Percentiles rank a stretch among this genome's conserved stretches.
Evolutionary conservation across 2,329 filamentous ascomycete species (phyloP).

Genomic region (Aspergillus cejpii): DNA sequence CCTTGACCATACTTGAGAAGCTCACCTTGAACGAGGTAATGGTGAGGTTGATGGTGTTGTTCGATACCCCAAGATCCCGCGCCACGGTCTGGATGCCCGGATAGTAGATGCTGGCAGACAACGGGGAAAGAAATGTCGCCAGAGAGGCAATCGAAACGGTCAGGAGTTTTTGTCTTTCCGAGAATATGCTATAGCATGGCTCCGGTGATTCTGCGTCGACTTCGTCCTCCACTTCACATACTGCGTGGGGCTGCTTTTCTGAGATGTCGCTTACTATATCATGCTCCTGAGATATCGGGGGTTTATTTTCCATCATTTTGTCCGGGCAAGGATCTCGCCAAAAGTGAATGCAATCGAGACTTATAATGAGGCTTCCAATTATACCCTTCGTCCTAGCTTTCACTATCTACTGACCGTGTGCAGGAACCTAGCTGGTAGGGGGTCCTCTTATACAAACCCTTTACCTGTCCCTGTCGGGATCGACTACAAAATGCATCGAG

Average conservation of each 20-base stretch:
- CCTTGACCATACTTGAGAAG: conserved; percentile 10
- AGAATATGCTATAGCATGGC: background rate
- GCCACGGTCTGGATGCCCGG: conserved; percentile 41
- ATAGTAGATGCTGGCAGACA: conserved; percentile 49
- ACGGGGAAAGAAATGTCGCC: conserved; percentile 49
- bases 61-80: conserved; percentile 13
- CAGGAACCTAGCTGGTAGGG: no score
- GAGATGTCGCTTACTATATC: background rate
- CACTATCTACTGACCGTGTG: no score
- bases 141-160: conserved; percentile 47
- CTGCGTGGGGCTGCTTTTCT: background rate
- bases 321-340: background rate
- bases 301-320: background rate
- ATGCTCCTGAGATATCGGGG: background rate
- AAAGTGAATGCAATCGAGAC: no score
- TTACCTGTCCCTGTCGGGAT: background rate
- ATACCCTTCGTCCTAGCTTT: no score
- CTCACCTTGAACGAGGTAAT: conserved; percentile 7
- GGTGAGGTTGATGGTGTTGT: conserved; percentile 5
- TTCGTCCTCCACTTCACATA: background rate
- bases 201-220: background rate
- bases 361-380: no score
- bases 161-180: conserved; percentile 36
- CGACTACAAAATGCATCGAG: background rate
- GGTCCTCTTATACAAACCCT: background rate